Evolutionary conservation across 2,329 filamentous ascomycete species (phyloP), one percentile per base, ranked within the genome.

Genomic region (Hawksworthiomyces lignivorus): DNA sequence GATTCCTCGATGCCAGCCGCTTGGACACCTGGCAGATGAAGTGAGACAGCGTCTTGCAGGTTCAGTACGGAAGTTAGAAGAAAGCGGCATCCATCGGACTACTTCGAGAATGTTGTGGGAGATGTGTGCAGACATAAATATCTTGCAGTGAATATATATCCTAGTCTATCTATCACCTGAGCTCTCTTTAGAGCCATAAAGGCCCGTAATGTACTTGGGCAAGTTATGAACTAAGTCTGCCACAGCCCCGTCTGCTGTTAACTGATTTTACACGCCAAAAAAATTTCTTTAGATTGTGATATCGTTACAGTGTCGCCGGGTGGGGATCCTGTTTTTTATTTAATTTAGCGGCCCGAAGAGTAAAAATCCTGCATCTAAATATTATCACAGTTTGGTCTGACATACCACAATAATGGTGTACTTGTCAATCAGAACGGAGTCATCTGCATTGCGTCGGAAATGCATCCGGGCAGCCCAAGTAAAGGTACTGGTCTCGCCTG

Each of bases 401-500:
- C 45, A 6, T 43, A 45, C 45, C 15, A 43, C 38, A 29, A 48
- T 48, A 19, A 48, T 48, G 2, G 45, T 48, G 36, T 48, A 48
- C 20, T 37, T 27, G 39, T 48, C 42, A 18, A 48, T 48, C 27
- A 48, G 20, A n/a, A 45, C 45, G 10, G 29, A 32, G 20, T 39
- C 45, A 18, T 35, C 36, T 1, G 21, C 29, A 29, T 14, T 28
- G 15, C 34, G 32, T 6, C 24, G 32, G 15, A 48, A 48, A 36
- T 48, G 45, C 45, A 43, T 41, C 18, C 45, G 38, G 7, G 45
- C 45, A 2, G 45, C 45, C 45, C 45, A 48, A 14, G 45, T 48
- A 35, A 48, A 48, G n/a, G 45, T 48, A 11, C 21, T 18, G 22
- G 19, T 36, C 11, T 42, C 42, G 31, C 45, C 45, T 2, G 24